phyloP scores from a whole-genome alignment of 352 stramenopile genomes.

The Lagenidium giganteum region DNA sequence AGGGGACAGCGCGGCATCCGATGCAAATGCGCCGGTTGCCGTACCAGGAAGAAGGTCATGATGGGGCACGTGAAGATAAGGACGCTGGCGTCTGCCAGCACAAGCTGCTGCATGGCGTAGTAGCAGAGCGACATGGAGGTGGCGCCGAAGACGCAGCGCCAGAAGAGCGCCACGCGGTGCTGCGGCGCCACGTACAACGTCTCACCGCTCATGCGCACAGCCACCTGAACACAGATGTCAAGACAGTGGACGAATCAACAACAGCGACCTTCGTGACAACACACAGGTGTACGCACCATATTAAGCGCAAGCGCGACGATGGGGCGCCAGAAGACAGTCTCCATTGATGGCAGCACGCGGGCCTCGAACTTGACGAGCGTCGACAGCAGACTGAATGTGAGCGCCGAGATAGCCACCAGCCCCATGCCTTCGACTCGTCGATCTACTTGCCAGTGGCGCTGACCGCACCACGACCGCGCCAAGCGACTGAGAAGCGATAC shows the following conservation, averaged over 20 bases:
- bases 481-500: too few species aligned
- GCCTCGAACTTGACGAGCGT: slow-evolving; percentile 20
- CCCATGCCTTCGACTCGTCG: too few species aligned
- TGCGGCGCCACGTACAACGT: slow-evolving; percentile 11
- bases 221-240: too few species aligned
- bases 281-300: background rate
- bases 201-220: background rate
- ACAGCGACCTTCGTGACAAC: background rate
- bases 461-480: too few species aligned
- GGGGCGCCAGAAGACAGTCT: slow-evolving; percentile 23
- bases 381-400: slow-evolving; percentile 26
- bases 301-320: background rate
- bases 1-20: background rate
- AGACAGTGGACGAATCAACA: too few species aligned
- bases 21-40: background rate
- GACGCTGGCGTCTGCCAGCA: slow-evolving; percentile 23
- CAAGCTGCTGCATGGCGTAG: slow-evolving; percentile 23
- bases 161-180: slow-evolving; percentile 8
- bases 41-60: slow-evolving; percentile 23
- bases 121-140: slow-evolving; percentile 20
- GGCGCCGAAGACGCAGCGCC: slow-evolving; percentile 17
- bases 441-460: too few species aligned
- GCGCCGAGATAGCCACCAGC: slow-evolving; percentile 15
- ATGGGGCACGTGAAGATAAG: slow-evolving; percentile 27
- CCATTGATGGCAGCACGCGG: slow-evolving; percentile 20